Base-by-base conservation (phyloP, 257 asterid species). In the Osmanthus fragrans region DNA sequence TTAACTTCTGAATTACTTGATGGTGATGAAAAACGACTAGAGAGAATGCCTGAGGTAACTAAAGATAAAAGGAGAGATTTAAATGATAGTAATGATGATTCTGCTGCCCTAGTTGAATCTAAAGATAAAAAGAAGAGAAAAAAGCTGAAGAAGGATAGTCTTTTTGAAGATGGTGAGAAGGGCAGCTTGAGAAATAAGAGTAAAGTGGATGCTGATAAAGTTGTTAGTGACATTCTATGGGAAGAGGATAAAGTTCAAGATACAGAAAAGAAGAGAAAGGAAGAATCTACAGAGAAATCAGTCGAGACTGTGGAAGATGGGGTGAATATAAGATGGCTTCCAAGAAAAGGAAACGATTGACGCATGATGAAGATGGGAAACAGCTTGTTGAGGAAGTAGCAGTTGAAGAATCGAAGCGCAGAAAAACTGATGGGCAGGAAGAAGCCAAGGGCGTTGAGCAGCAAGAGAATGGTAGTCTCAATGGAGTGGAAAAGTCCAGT, bases 331-430 rank as follows among this genome's bases (percentile, higher is more conserved):
- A 85, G 72, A 82, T 88, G 83, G 83, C 82, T 70, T 84, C 89
- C 65, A 92, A 92, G 86, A 94, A 94, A 86, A 89, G 96, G 76
- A 94, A 91, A 88, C 82, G 88, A 80, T 73, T 78, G 74, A 80
- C 65, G 63, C 21, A 82, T 30, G 87, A 86, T 83, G 98, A 87
- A 82, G 85, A 74, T 70, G 90, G 83, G 65, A 76, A 71, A 64
- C 80, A 85, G 65, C 76, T 86, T 65, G 76, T 65, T 76, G 81
- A 82, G 75, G 94, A 77, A 74, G 80, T 66, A 70, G 84, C 72
- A 32, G 77, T 72, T 73, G 88, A 86, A 84, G 90, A 91, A 80
- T 79, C 92, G 12, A 93, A 91, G 77, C 77, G 90, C 47, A 91
- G 91, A 80, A 95, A 89, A 83, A 79, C 87, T 45, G 90, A 89